A percentile compares a stretch with the other conserved stretches of the same genome.
Conservation (phyloP, 176 grass and related monocot genomes). For the Zizania latifolia region DNA sequence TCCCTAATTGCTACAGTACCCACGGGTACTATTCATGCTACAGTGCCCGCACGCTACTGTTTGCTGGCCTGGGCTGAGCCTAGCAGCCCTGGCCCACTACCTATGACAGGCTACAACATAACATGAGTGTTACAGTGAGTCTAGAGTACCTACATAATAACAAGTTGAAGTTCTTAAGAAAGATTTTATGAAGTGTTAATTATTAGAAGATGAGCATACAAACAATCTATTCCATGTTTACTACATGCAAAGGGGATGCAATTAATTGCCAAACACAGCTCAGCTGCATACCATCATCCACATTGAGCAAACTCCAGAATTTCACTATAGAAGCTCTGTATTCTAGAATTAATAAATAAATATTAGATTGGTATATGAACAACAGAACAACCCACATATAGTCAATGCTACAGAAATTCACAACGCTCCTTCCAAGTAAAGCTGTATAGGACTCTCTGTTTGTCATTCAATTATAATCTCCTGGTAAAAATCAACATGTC, state of each 20-base stretch:
- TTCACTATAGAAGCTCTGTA: background rate
- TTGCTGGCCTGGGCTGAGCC: too few relatives aligned
- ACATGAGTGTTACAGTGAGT: background rate
- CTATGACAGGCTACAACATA: too few relatives aligned
- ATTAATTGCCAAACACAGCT: background rate
- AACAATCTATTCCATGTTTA: background rate
- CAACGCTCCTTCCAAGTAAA: background rate
- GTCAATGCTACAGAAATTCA: background rate
- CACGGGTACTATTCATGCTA: too few relatives aligned
- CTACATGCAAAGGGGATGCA: background rate
- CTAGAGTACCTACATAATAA: background rate
- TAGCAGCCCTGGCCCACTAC: too few relatives aligned
- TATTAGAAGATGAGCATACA: background rate
- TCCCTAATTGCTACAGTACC: too few relatives aligned
- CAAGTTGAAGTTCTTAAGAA: too few relatives aligned
- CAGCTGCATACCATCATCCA: background rate
- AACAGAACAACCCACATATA: too few relatives aligned
- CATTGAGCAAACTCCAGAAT: conserved; percentile 1
- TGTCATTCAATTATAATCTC: background rate
- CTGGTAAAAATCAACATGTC: background rate
- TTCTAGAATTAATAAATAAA: background rate
- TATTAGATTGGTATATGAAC: too few relatives aligned
- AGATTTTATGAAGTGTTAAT: background rate
- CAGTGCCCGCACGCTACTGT: too few relatives aligned
- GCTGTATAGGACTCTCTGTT: background rate